These are phyloP conservation scores for Coemansia aciculifera DNA, from an alignment of 192 early-diverging fungal species.

Conservation along the genomic window DNA sequence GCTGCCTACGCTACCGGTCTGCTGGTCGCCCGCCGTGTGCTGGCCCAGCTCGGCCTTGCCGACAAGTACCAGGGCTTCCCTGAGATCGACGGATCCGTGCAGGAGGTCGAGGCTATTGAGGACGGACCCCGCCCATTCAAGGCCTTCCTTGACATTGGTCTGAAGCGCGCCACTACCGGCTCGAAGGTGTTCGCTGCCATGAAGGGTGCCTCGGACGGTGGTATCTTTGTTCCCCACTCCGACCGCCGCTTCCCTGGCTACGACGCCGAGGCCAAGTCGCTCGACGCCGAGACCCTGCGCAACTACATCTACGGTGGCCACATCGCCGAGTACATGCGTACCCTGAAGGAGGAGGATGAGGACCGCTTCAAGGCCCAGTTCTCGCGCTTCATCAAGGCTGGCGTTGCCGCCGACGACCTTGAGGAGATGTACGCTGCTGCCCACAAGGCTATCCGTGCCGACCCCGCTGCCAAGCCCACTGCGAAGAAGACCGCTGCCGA, in stretches of 20 bases:
- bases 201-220: slow-evolving; percentile 99
- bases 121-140: slow-evolving; percentile 97
- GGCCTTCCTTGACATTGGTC: slow-evolving; percentile 96
- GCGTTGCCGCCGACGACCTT: slow-evolving; percentile 82
- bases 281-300: slow-evolving; percentile 90
- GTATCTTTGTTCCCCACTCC: slow-evolving; percentile 93
- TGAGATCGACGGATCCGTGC: slow-evolving; percentile 86
- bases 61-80: slow-evolving; percentile 95
- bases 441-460: slow-evolving; percentile 91
- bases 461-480: slow-evolving; percentile 74
- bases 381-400: slow-evolving; percentile 86
- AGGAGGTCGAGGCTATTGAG: slow-evolving; percentile 83
- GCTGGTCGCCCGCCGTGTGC: slow-evolving; percentile 91
- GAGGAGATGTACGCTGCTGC: slow-evolving; percentile 94
- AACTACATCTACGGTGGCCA: slow-evolving; percentile 98
- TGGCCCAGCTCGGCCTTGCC: slow-evolving; percentile 91
- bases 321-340: slow-evolving; percentile 97
- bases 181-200: slow-evolving; percentile 95
- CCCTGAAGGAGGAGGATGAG: slow-evolving; percentile 98
- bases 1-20: slow-evolving; percentile 99
- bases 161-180: slow-evolving; percentile 96
- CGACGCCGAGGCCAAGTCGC: slow-evolving; percentile 81
- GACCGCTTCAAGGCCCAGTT: slow-evolving; percentile 97
- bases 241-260: slow-evolving; percentile 98
- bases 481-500: slow-evolving; percentile 73